Percentiles rank a stretch among this genome's conserved stretches.
Evolutionary conservation across 345 rosid species (phyloP).

Genomic region (Syzygium oleosum): DNA sequence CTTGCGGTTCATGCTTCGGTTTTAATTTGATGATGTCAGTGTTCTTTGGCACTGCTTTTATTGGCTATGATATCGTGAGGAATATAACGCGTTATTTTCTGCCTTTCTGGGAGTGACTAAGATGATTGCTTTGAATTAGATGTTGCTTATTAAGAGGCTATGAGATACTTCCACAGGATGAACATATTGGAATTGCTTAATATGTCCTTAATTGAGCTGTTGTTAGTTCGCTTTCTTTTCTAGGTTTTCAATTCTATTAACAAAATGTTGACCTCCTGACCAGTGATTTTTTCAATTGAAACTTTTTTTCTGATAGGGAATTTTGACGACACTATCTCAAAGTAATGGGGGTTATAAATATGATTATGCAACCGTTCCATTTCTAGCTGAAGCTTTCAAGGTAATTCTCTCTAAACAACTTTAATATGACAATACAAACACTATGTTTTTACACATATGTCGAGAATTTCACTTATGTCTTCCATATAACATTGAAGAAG

Average conservation of each 20-base stretch:
- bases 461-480: neutral
- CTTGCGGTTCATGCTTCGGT: neutral
- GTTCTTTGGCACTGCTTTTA: neutral
- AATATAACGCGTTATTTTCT: neutral
- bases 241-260: neutral
- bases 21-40: neutral
- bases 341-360: slow-evolving; percentile 74
- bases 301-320: slow-evolving; percentile 42
- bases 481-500: neutral
- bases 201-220: neutral
- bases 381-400: slow-evolving; percentile 92
- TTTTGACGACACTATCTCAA: slow-evolving; percentile 88
- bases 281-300: neutral
- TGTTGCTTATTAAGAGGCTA: neutral
- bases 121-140: neutral
- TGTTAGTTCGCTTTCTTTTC: neutral
- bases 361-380: slow-evolving; percentile 93
- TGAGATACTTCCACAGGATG: neutral
- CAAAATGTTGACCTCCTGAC: neutral
- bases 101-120: neutral
- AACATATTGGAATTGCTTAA: neutral
- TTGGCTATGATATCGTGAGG: neutral
- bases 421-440: neutral
- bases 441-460: neutral
- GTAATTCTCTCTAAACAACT: slow-evolving; percentile 15